Evolutionary conservation across 169 alveolate genomes (phyloP), one percentile per base, ranked within the genome.

Genomic region (Cryptosporidium bovis): DNA sequence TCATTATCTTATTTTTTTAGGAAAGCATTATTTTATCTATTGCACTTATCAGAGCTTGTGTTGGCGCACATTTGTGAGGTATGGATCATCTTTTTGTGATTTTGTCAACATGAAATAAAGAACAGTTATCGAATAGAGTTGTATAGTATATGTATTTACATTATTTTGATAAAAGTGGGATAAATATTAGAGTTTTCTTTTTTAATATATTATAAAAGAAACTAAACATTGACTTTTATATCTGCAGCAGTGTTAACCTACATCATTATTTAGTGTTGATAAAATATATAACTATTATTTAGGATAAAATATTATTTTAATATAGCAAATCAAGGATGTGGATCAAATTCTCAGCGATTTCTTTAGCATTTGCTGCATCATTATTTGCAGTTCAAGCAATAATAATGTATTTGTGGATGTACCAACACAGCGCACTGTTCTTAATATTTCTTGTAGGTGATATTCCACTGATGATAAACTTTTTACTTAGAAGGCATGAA

Each of bases 401-500:
- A 60, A 60, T 77, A 77, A 77, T 77, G 64, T 77, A 77, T 46
- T 71, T 77, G 16, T 77, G 87, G 87, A 77, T 77, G 87, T 77
- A 77, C 50, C 62, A 77, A n/a, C 12, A 60, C 24, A 60, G 65
- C 51, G 64, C 36, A 1, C 64, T 77, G 24, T 77, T 77, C 40
- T 44, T 77, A 62, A 77, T 60, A 33, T 77, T 77, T 77, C 48
- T 77, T 48, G 48, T 62, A 2, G 87, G 87, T 8, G 87, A 77
- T 27, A 44, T 56, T 18, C 71, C 71, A 12, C 64, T 77, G 40
- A 15, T 77, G 51, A 56, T 77, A 55, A 77, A 77, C 64, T 77
- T 77, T 62, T 36, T 77, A 7, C 60, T 77, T 15, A 77, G 87
- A 62, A 77, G 87, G 46, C 87, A 77, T 13, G 87, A 77, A 18